Percentiles rank a stretch among this genome's conserved stretches.
Evolutionary conservation across 2,329 filamentous ascomycete species (phyloP).

Genomic region (Fusarium robinianum): DNA sequence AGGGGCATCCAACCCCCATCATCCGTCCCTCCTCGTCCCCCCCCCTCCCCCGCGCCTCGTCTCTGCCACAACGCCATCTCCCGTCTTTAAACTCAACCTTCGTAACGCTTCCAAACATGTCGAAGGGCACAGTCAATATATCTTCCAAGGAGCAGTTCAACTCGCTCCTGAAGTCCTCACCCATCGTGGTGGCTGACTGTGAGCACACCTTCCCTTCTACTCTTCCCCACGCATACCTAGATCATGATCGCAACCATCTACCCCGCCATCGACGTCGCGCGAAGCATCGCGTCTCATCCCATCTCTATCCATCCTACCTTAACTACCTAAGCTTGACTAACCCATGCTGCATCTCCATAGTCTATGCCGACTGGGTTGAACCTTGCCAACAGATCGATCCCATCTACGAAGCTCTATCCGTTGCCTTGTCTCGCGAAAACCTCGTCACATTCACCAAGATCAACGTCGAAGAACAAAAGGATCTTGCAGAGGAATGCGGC

Average conservation of each 20-base stretch:
- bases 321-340: slow-evolving; percentile 22
- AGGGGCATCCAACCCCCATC: slow-evolving; percentile 19
- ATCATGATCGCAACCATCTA: slow-evolving; percentile 7
- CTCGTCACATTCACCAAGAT: slow-evolving; percentile 85
- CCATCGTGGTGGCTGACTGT: slow-evolving; percentile 89
- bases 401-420: slow-evolving; percentile 76
- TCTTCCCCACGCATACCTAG: neutral
- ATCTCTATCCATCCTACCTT: slow-evolving; percentile 12
- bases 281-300: slow-evolving; percentile 19
- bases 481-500: slow-evolving; percentile 73
- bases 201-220: slow-evolving; percentile 49
- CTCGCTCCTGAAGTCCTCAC: slow-evolving; percentile 69
- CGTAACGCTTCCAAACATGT: slow-evolving; percentile 37
- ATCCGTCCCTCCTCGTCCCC: too few relatives aligned
- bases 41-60: too few relatives aligned
- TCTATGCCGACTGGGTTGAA: slow-evolving; percentile 85
- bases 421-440: slow-evolving; percentile 70
- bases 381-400: slow-evolving; percentile 86
- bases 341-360: slow-evolving; percentile 50
- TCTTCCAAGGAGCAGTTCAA: slow-evolving; percentile 66
- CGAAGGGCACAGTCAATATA: slow-evolving; percentile 38
- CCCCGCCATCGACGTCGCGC: slow-evolving; percentile 25
- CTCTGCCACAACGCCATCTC: slow-evolving; percentile 34
- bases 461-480: slow-evolving; percentile 76
- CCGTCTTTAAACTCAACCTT: slow-evolving; percentile 22